Evolutionary conservation across 169 alveolate genomes (phyloP), one percentile per base, ranked within the genome.

Genomic region (Plasmodium knowlesi): DNA sequence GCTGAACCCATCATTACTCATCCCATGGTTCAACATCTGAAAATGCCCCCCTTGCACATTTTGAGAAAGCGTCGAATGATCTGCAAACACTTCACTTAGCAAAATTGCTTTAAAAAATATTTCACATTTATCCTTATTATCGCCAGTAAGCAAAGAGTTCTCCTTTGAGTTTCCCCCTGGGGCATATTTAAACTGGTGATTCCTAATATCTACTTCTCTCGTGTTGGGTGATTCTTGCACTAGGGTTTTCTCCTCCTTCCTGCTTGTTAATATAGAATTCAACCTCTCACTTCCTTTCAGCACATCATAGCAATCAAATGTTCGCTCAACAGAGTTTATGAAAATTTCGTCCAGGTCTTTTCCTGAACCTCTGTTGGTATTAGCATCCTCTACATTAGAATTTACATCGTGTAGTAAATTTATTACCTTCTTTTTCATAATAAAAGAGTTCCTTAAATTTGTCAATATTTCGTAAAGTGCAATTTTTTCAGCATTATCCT

Each of bases 361-460:
- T 37, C 39, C 92, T 19, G 32, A 3, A 54, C 41, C 41, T 12
- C 19, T 43, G 14, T 54, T 30, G n/a, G 16, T 37, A 67, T 74
- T 10, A 74, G 46, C 81, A n/a, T 86, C 46, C 28, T 53, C 70
- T 14, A 46, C 81, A 6, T 74, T 74, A 50, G 78, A 25, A 37
- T 12, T 67, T 19, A 34, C 37, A 54, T 76, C 39, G 14, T 37
- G 19, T 57, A 53, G 80, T 32, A 74, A 74, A 70, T 10, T 37
- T 53, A 74, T 50, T 54, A 54, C 71, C 41, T 86, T 86, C 54
- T 76, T 86, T 74, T 53, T 74, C 80, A 50, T 78, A 14, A 86
- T 50, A 86, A 86, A 86, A 9, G 93, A 74, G 43, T 86, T 70
- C 28, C 76, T 86, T 76, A 86, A 76, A 74, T 28, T 74, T 86